Percentiles rank a stretch among this genome's conserved stretches.
Conservation (phyloP, 768 basidiomycete genomes). For the Mrakia gelida region DNA sequence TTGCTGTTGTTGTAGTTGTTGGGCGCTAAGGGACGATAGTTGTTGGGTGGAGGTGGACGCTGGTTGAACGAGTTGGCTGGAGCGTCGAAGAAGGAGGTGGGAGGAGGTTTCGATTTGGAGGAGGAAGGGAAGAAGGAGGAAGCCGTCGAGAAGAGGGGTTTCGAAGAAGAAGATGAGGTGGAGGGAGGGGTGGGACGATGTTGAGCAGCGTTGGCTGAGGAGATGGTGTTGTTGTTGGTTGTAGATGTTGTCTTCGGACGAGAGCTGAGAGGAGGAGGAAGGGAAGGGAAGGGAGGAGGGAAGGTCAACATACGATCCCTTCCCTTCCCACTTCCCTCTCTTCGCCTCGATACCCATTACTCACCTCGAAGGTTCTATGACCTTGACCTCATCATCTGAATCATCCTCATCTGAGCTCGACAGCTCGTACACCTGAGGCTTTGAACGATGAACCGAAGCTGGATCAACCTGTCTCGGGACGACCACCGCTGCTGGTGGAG, state of each 20-base stretch:
- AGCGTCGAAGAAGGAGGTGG: conserved; percentile 9
- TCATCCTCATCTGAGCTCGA: conserved; percentile 13
- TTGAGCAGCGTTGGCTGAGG: background rate
- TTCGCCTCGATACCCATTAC: background rate
- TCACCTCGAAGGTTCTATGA: background rate
- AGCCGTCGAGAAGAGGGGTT: background rate
- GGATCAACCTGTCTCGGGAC: background rate
- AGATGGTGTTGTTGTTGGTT: background rate
- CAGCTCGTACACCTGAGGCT: conserved; percentile 1
- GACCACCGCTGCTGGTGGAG: background rate
- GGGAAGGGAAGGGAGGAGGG: background rate
- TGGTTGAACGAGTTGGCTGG: background rate
- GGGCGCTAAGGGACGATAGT: background rate
- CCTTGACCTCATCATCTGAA: conserved; percentile 9
- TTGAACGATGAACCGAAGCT: conserved; percentile 9
- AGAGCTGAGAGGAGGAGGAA: background rate
- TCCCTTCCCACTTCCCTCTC: too few relatives aligned
- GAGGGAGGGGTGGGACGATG: background rate
- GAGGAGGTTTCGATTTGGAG: background rate
- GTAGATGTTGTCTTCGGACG: background rate
- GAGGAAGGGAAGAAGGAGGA: conserved; percentile 14
- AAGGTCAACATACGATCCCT: background rate
- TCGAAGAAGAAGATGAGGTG: background rate
- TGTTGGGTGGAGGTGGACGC: background rate
- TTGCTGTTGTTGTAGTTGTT: background rate